A percentile compares a stretch with the other conserved stretches of the same genome.
Conservation (phyloP, 192 early-diverging fungal genomes). For the Dissophora globulifera region DNA sequence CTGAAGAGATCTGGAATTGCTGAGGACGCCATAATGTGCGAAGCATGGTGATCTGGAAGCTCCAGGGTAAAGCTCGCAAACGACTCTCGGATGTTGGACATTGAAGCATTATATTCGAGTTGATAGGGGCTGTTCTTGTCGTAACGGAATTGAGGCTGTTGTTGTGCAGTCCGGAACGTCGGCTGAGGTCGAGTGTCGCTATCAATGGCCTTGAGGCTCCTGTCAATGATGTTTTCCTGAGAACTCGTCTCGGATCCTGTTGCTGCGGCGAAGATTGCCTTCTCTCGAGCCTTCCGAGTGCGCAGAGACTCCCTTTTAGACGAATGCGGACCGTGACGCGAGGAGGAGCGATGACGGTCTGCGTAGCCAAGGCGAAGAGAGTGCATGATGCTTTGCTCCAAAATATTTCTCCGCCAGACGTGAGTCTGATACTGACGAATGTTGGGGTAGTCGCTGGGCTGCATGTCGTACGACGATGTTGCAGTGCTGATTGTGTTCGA, state of each 20-base stretch:
- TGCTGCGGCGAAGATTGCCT: constrained; percentile 26
- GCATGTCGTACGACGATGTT: constrained; percentile 20
- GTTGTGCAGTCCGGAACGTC: neutral
- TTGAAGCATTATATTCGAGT: constrained; percentile 26
- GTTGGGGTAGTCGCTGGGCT: constrained; percentile 24
- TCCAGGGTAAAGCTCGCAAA: constrained; percentile 42
- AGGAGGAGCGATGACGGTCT: constrained; percentile 29
- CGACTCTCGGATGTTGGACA: constrained; percentile 42
- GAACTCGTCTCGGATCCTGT: neutral
- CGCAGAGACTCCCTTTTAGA: constrained; percentile 20
- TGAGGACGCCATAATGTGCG: constrained; percentile 24
- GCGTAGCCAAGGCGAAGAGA: constrained; percentile 39
- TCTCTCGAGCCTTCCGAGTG: constrained; percentile 31
- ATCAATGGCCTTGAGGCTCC: constrained; percentile 6
- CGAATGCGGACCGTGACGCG: constrained; percentile 8
- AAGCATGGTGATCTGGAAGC: constrained; percentile 30
- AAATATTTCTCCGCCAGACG: constrained; percentile 38
- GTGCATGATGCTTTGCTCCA: constrained; percentile 53
- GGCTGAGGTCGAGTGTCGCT: neutral
- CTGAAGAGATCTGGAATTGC: constrained; percentile 33
- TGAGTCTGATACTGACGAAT: constrained; percentile 29
- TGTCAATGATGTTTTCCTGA: constrained; percentile 33
- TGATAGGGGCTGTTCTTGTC: constrained; percentile 40
- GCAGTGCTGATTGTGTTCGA: constrained; percentile 35
- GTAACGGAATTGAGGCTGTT: constrained; percentile 6